These are phyloP conservation scores for Thelonectria rubi DNA, from an alignment of 2,329 filamentous ascomycete species.

Conservation along the genomic window DNA sequence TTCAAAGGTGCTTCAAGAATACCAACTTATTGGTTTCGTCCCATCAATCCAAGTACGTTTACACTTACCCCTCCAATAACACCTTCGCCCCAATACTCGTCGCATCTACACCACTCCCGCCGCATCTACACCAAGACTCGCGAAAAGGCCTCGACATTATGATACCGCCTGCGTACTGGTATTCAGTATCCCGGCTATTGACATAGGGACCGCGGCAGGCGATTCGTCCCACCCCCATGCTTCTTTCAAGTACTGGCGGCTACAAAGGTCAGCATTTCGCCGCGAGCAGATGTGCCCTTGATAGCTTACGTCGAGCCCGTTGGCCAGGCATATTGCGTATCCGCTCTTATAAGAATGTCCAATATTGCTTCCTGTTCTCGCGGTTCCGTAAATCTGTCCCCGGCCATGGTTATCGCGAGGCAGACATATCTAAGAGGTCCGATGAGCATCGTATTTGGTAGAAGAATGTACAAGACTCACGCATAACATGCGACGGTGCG, in stretches of 20 bases:
- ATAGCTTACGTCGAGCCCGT: conserved; percentile 41
- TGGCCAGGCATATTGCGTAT: conserved; percentile 42
- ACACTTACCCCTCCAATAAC: no score
- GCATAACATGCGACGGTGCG: conserved; percentile 35
- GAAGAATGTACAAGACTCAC: conserved; percentile 11
- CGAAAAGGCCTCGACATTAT: not conserved
- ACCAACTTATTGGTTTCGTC: no score
- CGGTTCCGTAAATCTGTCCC: conserved; percentile 50
- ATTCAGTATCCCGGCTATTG: conserved; percentile 36
- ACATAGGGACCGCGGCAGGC: conserved; percentile 31
- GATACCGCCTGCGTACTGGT: conserved; percentile 26
- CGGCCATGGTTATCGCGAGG: conserved; percentile 45
- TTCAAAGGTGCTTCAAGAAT: no score
- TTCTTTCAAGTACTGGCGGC: conserved; percentile 38
- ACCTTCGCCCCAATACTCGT: not conserved
- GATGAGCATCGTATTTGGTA: conserved; percentile 3
- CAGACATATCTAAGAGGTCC: conserved; percentile 36
- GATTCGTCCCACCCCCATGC: conserved; percentile 40
- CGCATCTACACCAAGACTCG: not conserved
- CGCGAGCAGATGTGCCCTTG: no score
- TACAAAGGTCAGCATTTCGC: conserved; percentile 14
- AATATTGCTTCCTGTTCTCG: conserved; percentile 51
- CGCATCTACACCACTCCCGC: not conserved
- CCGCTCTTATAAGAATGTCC: conserved; percentile 46
- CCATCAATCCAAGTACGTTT: no score